Percentiles rank a stretch among this genome's conserved stretches.
These are phyloP conservation scores for Gaultheria prostrata DNA, from an alignment of 148 eudicot species.

Conservation along the genomic window DNA sequence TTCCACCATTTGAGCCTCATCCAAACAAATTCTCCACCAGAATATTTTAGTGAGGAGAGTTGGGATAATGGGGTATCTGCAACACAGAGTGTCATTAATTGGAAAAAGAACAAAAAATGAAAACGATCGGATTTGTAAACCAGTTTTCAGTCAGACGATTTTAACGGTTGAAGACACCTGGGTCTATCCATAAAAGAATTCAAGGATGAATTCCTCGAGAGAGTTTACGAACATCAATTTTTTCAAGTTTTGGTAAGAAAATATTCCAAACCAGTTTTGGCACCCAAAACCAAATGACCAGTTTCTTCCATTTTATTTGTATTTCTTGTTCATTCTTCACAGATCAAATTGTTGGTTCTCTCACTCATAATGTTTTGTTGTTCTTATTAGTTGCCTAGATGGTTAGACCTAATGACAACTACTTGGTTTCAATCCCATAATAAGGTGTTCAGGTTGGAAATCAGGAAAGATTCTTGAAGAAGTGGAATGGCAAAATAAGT, in stretches of 20 bases:
- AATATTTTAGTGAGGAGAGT: constrained; percentile 72
- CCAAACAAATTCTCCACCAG: constrained; percentile 98
- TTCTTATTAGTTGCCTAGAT: neutral
- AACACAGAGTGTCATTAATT: constrained; percentile 9
- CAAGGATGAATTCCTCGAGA: neutral
- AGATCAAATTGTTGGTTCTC: neutral
- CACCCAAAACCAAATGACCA: constrained; percentile 4
- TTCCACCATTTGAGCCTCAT: constrained; percentile 99
- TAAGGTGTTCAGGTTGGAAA: neutral
- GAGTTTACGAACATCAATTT: neutral
- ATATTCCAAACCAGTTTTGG: neutral
- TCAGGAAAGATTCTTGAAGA: neutral
- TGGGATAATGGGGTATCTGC: constrained; percentile 90
- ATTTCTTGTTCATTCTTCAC: neutral
- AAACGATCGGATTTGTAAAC: neutral
- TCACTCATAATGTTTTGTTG: too few relatives aligned
- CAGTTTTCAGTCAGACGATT: neutral
- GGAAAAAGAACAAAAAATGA: neutral
- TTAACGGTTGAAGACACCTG: neutral
- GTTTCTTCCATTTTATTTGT: neutral
- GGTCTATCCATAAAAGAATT: neutral
- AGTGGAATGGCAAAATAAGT: neutral
- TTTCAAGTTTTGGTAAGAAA: neutral
- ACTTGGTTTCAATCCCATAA: neutral
- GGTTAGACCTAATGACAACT: neutral